Evolutionary conservation across 169 alveolate genomes (phyloP), one percentile per base, ranked within the genome.

Genomic region (Haemoproteus tartakovskyi): DNA sequence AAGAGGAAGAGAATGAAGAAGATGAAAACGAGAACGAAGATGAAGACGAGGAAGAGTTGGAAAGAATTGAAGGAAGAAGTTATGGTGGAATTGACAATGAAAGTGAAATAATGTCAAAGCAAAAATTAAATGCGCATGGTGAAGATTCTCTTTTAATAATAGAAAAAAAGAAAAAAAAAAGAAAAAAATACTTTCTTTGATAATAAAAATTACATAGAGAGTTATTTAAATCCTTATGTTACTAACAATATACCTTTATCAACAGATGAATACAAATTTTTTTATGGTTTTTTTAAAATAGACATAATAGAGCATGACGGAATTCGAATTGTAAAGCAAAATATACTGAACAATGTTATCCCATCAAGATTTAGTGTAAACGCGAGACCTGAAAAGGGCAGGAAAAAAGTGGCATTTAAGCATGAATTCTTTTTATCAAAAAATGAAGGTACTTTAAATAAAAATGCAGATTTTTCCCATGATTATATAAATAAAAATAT

Each of bases 361-460:
- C 93, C 93, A 2, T 43, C 52, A 2, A 45, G 87, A 29, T 89
- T 83, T 62, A 78, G 87, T 59, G 91, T 89, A 14, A 86, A 89
- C 80, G 92, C 93, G 1, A 64, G 93, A 22, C 92, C 93, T 0
- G 90, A 86, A 57, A 84, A 90, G n/a, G 93, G 93, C 14, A 60
- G 93, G 14, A 89, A 89, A 67, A 74, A 74, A n/a, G 84, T 74
- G 0, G 84, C 84, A 18, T 74, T 74, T 22, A 74, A 74, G 36
- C 78, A 74, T 74, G 84, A 74, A 37, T 9, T 67, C 37, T 57
- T 43, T 45, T 12, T 33, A 40, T 8, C 36, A 26, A 74, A 33
- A 26, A 57, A 45, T 56, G 84, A 50, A 57, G 57, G 59, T 8
- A 33, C 43, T 6, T 33, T 33, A 6, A 6, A 5, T 6, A 5